Base-by-base conservation (phyloP, 495 filamentous ascomycete species). In the Hypomontagnella submonticulosa region DNA sequence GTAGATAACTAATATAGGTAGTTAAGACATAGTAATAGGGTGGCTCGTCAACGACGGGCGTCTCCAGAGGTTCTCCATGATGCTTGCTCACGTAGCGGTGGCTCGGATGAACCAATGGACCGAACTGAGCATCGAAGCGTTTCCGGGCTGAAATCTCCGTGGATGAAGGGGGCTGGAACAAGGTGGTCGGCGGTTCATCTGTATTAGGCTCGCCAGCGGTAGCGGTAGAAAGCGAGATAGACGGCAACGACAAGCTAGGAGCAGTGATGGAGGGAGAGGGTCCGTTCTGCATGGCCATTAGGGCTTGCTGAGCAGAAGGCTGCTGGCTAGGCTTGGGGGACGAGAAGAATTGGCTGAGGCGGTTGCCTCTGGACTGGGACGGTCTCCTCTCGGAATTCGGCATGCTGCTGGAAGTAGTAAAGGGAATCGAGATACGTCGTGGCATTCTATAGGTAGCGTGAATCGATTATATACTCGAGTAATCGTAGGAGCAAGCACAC, bases 21-120 rank as follows among this genome's bases (percentile, higher is more conserved):
- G 95, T 97, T 65, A 98, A 83, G 68, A 99, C 84, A 75, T 90
- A 97, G 80, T 93, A 98, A 81, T 97, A 97, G 15, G 94, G 92
- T 15, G 95, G 95, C 76, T 98, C 95, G 69, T 99, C 95, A 73
- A 96, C 91, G 60, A 97, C 81, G 4, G 93, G 92, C 32, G 92
- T 86, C 41, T 88, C 87, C 57, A 98, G 89, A 43, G 84, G 83
- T 70, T 86, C 84, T 51, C 92, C 94, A 55, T 87, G 85, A 76
- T 93, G 90, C 70, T 87, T 85, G 77, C 93, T 97, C 65, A 91
- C 87, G 79, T 96, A 97, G 58, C 88, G 86, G 75, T 99, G 95
- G 68, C 80, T 88, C 33, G 83, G 84, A 71, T 89, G 87, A 66
- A 90, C 85, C 67, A 98, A 82, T 16, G 93, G 93, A 36, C 91